Evolutionary conservation across 805 yeast genomes (phyloP), one percentile per base, ranked within the genome.

Genomic region (Candida loeiensis): DNA sequence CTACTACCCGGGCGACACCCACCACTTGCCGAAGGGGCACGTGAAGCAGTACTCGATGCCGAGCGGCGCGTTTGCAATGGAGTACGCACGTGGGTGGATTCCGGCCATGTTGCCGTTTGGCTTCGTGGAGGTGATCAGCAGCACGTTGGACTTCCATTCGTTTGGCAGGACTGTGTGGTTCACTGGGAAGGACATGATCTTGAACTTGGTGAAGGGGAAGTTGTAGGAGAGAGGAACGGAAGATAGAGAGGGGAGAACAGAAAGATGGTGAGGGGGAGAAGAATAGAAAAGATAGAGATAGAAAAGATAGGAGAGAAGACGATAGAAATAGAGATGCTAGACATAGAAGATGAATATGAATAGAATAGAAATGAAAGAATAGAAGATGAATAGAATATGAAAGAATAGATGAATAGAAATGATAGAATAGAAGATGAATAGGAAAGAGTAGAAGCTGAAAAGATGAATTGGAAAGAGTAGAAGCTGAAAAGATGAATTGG

Each of bases 101-200:
- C 98, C 99, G 25, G 82, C 91, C 31, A 93, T 93, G 99, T 73
- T 93, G 45, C 98, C 98, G 15, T 93, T 93, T 60, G 99, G 99
- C 0, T 80, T 91, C 64, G 67, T 86, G 36, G 95, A 88, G 58
- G 77, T 84, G 4, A 55, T 84, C 44, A 74, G 82, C 39, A 82
- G 95, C 30, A 93, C 98, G 12, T 62, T 90, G 51, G 99, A 93
- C 60, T 59, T 81, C 44, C 61, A 69, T 50, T 79, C 95, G 18
- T 71, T 91, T 45, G 64, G 59, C 45, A 75, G 77, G 57, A 93
- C 98, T 6, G 77, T 73, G 27, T 77, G 74, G 48, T 73, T 83
- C 46, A 88, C 96, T 11, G 99, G 76, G 17, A 71, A 65, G 49
- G 89, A 87, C 55, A 93, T 90, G 95, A 49, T 70, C 35, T 73